Evolutionary conservation across 1,284 basidiomycete genomes (phyloP).

Genomic region (Tylopilus sp.): DNA sequence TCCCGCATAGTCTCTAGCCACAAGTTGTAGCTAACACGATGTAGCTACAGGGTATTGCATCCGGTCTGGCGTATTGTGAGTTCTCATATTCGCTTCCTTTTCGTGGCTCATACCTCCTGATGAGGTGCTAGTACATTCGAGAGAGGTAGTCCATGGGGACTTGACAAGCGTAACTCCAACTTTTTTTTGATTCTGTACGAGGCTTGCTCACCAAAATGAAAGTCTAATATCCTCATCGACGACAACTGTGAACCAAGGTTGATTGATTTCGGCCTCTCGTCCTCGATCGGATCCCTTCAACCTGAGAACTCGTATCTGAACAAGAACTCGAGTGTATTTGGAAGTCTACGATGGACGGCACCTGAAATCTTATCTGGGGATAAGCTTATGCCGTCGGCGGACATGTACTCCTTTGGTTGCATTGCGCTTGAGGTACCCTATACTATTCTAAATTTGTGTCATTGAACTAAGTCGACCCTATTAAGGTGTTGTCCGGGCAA

Average conservation of each 20-base stretch:
- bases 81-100: background rate
- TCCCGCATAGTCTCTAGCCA: too few relatives aligned
- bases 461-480: too few relatives aligned
- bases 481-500: conserved; percentile 7
- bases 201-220: background rate
- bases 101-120: background rate
- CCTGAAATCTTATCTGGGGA: conserved; percentile 4
- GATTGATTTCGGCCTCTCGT: conserved; percentile 15
- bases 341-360: conserved; percentile 10
- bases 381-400: conserved; percentile 1
- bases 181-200: background rate
- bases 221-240: conserved; percentile 10
- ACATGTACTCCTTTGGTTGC: conserved; percentile 12
- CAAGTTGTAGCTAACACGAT: background rate
- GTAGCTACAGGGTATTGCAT: background rate
- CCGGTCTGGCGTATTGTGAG: conserved; percentile 5
- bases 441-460: too few relatives aligned
- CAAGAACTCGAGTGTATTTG: conserved; percentile 3
- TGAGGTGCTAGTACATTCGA: conserved; percentile 3
- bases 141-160: conserved; percentile 6
- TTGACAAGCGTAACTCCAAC: conserved; percentile 6
- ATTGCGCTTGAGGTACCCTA: conserved; percentile 11
- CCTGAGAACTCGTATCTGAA: conserved; percentile 1
- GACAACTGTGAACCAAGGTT: conserved; percentile 2
- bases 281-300: conserved; percentile 8